Percentiles rank a stretch among this genome's conserved stretches.
These are phyloP conservation scores for Phyllosticta capitalensis DNA, from an alignment of 2,329 filamentous ascomycete species.

Conservation along the genomic window DNA sequence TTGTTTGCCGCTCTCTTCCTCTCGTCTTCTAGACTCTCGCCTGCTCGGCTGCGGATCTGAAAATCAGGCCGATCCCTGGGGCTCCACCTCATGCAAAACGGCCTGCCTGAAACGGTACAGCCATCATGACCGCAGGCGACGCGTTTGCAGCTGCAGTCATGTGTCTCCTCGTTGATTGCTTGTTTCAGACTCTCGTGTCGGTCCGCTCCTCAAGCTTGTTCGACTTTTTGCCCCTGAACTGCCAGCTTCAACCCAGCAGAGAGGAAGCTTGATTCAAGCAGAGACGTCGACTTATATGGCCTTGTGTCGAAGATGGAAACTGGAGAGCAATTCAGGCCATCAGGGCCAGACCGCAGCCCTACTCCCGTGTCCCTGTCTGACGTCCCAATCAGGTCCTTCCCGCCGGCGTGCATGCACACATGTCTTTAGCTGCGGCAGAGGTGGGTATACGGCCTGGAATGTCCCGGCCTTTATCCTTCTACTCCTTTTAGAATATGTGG, in stretches of 20 bases:
- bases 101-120: not conserved
- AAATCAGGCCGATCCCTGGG: not conserved
- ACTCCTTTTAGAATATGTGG: not conserved
- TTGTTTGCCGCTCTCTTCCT: not conserved
- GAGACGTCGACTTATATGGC: too few relatives aligned
- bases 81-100: not conserved
- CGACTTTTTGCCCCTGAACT: not conserved
- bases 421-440: not conserved
- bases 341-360: not conserved
- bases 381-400: not conserved
- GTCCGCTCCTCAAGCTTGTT: not conserved
- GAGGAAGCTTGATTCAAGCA: not conserved
- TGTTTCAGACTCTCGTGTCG: not conserved
- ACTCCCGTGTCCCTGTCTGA: not conserved
- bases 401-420: not conserved
- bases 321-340: not conserved
- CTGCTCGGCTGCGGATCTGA: not conserved
- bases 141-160: not conserved
- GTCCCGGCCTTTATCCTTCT: not conserved
- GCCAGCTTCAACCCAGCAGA: not conserved
- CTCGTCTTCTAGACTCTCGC: not conserved
- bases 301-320: not conserved
- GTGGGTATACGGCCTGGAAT: not conserved
- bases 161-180: not conserved
- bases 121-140: not conserved